phyloP scores from a whole-genome alignment of 2,329 filamentous ascomycete genomes.

The Cyclaneusma minus region DNA sequence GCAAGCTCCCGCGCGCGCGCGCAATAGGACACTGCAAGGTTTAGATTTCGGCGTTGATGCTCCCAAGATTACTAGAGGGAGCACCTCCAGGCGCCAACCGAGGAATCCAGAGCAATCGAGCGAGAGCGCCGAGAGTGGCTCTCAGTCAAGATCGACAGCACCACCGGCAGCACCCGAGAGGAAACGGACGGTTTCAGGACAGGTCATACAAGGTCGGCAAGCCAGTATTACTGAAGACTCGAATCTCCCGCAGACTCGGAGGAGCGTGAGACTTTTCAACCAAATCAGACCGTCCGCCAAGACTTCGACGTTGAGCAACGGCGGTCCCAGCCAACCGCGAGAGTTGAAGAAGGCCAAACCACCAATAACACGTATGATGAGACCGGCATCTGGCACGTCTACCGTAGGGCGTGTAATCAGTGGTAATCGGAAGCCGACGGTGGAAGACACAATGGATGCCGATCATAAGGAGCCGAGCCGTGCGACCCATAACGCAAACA shows the following conservation, averaged over 20 bases:
- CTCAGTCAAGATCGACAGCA: conserved; percentile 3
- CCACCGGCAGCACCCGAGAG: conserved; percentile 37
- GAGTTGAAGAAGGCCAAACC: conserved; percentile 78
- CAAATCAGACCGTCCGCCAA: conserved; percentile 41
- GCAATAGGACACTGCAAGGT: conserved; percentile 16
- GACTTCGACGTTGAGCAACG: conserved; percentile 26
- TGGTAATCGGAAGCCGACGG: conserved; percentile 66
- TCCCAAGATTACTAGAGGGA: conserved; percentile 19
- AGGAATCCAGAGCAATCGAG: conserved; percentile 14
- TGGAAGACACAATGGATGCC: conserved; percentile 51
- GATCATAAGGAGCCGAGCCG: conserved; percentile 43
- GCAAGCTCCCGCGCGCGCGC: conserved; percentile 28
- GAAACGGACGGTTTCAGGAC: conserved; percentile 87
- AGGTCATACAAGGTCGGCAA: conserved; percentile 39
- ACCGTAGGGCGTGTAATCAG: conserved; percentile 78
- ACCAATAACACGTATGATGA: conserved; percentile 49
- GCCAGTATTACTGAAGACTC: conserved; percentile 43
- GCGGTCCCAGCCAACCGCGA: conserved; percentile 44
- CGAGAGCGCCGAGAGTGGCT: conserved; percentile 7
- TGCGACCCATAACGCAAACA: conserved; percentile 12
- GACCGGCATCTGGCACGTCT: conserved; percentile 48
- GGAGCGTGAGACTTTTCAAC: conserved; percentile 59
- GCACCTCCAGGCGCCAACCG: conserved; percentile 16
- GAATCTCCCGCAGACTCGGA: conserved; percentile 44
- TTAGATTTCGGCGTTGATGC: conserved; percentile 19